A percentile compares a stretch with the other conserved stretches of the same genome.
Evolutionary conservation across 1,284 basidiomycete genomes (phyloP).

Genomic region (Pholiota adiposa): DNA sequence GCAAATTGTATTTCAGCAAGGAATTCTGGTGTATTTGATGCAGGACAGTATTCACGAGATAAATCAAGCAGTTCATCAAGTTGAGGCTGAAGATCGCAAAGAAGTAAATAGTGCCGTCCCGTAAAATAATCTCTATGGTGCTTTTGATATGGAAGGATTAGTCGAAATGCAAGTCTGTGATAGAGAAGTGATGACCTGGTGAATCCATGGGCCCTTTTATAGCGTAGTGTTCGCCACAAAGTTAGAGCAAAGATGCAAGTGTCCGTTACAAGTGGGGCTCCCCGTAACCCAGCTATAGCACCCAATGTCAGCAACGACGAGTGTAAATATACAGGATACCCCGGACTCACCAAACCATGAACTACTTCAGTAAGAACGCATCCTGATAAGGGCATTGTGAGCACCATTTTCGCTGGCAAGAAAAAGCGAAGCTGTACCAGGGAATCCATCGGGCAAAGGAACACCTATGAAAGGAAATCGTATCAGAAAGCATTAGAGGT

Average conservation of each 20-base stretch:
- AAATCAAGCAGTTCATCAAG: constrained; percentile 29
- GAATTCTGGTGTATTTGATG: background rate
- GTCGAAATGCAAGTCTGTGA: constrained; percentile 5
- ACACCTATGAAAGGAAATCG: constrained; percentile 5
- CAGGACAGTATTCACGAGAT: constrained; percentile 20
- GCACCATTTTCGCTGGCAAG: background rate
- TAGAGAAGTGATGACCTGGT: constrained; percentile 5
- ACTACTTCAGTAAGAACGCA: constrained; percentile 18
- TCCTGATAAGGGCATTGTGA: constrained; percentile 7
- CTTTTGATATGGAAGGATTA: background rate
- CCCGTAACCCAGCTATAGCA: constrained; percentile 28
- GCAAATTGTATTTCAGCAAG: background rate
- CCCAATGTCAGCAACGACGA: background rate
- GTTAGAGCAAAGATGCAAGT: constrained; percentile 29
- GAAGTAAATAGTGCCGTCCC: constrained; percentile 32
- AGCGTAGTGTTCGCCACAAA: constrained; percentile 23
- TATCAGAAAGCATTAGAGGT: background rate
- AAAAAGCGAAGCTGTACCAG: background rate
- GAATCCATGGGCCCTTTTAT: constrained; percentile 7
- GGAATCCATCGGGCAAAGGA: constrained; percentile 12
- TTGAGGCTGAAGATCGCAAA: constrained; percentile 30
- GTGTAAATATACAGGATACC: background rate
- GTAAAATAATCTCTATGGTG: constrained; percentile 22
- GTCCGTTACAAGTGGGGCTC: constrained; percentile 31
- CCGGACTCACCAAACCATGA: constrained; percentile 14